Base-by-base conservation (phyloP, 169 alveolate genomes). In the Eimeria praecox region DNA sequence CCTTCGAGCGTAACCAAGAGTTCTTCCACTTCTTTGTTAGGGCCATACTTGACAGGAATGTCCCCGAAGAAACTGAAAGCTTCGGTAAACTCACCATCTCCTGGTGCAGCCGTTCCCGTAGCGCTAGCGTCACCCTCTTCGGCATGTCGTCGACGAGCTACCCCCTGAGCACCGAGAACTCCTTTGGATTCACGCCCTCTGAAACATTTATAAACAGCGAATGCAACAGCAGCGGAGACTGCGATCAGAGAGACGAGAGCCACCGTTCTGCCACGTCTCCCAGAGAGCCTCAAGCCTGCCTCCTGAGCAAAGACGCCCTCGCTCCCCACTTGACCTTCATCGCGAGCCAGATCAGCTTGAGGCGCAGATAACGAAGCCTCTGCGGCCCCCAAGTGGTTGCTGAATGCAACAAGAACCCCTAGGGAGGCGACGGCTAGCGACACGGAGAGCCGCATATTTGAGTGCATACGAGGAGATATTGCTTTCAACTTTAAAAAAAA, bases 381-480 rank as follows among this genome's bases (percentile, higher is more conserved):
- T 12, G 83, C 83, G 33, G 33, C 16, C 83, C 49, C 33, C 83
- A 73, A 30, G 1, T 73, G 83, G 54, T 18, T 73, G 83, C 49
- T 38, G 52, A 38, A 3, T 18, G 54, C 54, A 35, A 73, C 30
- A 9, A 18, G 12, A 38, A 16, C 14, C 30, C 54, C 83, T 52
- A 73, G 52, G 52, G 83, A 73, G 83, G 83, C 83, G 83, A 73
- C 54, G 54, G 38, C 20, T 3, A 73, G 30, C 3, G 83, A 52
- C 33, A 35, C 2, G 52, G 49, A 73, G 14, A 30, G 52, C n/a
- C 46, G 18, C 80, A 69, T 69, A 35, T 14, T 69, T 14, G 46
- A 69, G 14, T 24, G 80, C 46, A 69, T 4, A 14, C 24, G 3
- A 30, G 35, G 0, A 69, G 18, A 33, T 3, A 27, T 24, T 33